Percentiles rank a stretch among this genome's conserved stretches.
phyloP scores from a whole-genome alignment of 495 filamentous ascomycete genomes.

The Cladorrhinum samala region DNA sequence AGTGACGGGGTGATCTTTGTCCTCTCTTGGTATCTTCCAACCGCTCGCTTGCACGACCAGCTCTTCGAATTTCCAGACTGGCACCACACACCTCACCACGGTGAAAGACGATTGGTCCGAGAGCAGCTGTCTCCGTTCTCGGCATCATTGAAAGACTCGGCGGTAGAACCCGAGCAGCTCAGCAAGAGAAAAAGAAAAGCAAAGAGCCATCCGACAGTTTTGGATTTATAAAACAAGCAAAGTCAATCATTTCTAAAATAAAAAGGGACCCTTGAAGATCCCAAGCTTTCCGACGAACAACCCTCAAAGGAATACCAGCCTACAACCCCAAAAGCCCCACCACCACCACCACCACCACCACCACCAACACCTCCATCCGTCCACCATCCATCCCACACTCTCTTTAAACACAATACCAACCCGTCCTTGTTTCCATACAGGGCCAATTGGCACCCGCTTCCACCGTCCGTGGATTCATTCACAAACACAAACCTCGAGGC shows the following conservation, averaged over 20 bases:
- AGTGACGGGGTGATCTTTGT: constrained; percentile 3
- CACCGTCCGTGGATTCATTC: not conserved
- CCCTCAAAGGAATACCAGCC: not conserved
- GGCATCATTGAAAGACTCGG: constrained; percentile 17
- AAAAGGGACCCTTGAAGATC: too few species aligned
- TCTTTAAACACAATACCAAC: too few species aligned
- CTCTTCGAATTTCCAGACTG: not conserved
- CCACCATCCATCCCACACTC: too few species aligned
- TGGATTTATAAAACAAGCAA: too few species aligned
- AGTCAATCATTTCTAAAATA: too few species aligned
- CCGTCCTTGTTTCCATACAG: too few species aligned
- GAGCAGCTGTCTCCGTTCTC: constrained; percentile 30
- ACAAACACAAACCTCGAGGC: not conserved
- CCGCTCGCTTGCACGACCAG: not conserved
- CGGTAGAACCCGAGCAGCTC: not conserved
- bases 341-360: not conserved
- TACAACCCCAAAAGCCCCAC: not conserved
- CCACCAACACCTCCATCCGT: not conserved
- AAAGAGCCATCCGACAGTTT: constrained; percentile 18
- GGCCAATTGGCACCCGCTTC: too few species aligned
- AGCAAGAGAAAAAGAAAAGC: not conserved
- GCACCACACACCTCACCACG: constrained; percentile 13
- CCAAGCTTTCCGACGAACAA: too few species aligned
- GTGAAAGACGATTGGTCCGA: constrained; percentile 33
- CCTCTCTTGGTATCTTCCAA: not conserved